phyloP scores from a whole-genome alignment of 768 basidiomycete species.

The Tephrocybe sp. region DNA sequence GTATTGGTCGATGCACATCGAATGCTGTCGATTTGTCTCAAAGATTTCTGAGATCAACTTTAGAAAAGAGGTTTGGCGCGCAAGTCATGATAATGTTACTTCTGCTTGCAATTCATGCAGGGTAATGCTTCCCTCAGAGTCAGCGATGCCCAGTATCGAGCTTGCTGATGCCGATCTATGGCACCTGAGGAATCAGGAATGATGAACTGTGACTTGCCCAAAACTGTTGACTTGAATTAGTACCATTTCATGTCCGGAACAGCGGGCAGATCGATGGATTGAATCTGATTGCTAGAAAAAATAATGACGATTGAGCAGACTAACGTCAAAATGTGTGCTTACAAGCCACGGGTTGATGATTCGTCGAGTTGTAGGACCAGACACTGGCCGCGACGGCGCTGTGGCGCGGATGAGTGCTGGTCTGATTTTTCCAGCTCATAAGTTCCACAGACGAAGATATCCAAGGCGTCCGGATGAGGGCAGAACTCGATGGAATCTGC shows the following conservation, averaged over 20 bases:
- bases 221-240: conserved; percentile 1
- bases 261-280: conserved; percentile 74
- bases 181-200: conserved; percentile 45
- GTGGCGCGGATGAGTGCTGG: conserved; percentile 18
- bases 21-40: conserved; percentile 42
- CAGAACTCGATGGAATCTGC: conserved; percentile 94
- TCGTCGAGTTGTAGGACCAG: conserved; percentile 56
- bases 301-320: conserved; percentile 5
- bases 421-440: conserved; percentile 66
- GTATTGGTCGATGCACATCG: conserved; percentile 52
- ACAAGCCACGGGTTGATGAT: conserved; percentile 31
- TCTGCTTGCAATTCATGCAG: conserved; percentile 53
- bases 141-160: conserved; percentile 70
- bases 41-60: conserved; percentile 31
- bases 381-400: conserved; percentile 68
- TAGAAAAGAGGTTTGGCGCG: background rate
- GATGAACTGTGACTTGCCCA: background rate
- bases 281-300: conserved; percentile 50
- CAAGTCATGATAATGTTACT: conserved; percentile 20
- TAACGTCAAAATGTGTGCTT: conserved; percentile 11
- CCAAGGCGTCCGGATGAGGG: conserved; percentile 56
- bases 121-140: conserved; percentile 80
- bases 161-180: conserved; percentile 41
- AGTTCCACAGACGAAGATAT: conserved; percentile 86
- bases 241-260: conserved; percentile 97